Base-by-base conservation (phyloP, 176 grass and related monocot genomes). In the Triticum timopheevii region DNA sequence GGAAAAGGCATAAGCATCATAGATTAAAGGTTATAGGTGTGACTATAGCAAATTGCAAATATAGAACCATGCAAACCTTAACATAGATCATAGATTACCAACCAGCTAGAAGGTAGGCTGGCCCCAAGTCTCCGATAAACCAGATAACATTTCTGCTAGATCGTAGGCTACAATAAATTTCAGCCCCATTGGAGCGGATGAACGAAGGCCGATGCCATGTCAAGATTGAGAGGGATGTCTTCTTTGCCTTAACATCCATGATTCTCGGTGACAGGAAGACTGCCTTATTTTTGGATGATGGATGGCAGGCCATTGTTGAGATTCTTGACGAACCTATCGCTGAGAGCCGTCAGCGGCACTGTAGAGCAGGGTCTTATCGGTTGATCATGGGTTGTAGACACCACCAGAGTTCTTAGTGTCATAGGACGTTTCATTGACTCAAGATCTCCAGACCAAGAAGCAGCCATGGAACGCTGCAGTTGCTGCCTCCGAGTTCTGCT, bases 201-300 rank as follows among this genome's bases (percentile, higher is more conserved):
- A 24, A 49, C 0, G 6, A 36, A 42, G 42, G 7, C 42, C 24
- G 50, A 8, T 52, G 73, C 25, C 45, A 76, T 4, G 73, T 76
- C 44, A 76, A 76, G 7, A 76, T 76, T 5, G 73, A 76, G 73
- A 50, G 15, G 44, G 73, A 30, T 76, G 16, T 75, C 73, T 49
- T 76, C 72, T 75, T 76, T 45, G 44, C 44, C 13, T 50, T 24
- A 25, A 76, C 25, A 76, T 50, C 44, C 25, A 76, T 52, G 73
- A 31, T 52, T 31, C 44, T 33, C 25, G 23, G 73, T 8, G 47
- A 56, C 28, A 28, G 27, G 73, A 56, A 77, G 73, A 33, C 73
- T 33, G 73, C 27, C 16, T 33, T 77, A 27, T 77, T 56, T 56
- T 54, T 17, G 47, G 45, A 77, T 47, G 47, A 77, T 77, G 27